Conservation (phyloP, 768 basidiomycete genomes). For the Lactarius hatsudake region DNA sequence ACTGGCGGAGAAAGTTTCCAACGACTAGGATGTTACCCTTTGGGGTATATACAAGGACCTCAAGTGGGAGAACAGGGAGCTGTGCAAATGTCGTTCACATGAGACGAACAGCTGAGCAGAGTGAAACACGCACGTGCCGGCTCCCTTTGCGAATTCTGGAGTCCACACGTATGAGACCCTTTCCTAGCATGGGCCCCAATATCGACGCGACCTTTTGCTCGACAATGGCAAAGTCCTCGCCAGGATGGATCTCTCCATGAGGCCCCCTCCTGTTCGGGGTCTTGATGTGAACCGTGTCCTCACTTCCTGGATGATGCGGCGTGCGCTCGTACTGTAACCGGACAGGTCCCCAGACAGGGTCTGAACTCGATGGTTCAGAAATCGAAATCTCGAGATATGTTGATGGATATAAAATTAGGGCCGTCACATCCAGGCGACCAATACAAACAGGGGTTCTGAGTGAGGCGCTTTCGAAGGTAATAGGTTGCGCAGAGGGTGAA, state of each 20-base stretch:
- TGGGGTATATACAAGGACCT: slow-evolving; percentile 88
- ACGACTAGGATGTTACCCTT: slow-evolving; percentile 89
- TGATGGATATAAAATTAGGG: slow-evolving; percentile 81
- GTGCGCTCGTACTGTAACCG: slow-evolving; percentile 70
- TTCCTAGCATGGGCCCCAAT: slow-evolving; percentile 81
- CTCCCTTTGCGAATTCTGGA: slow-evolving; percentile 67
- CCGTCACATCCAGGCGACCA: slow-evolving; percentile 77
- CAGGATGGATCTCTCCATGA: slow-evolving; percentile 52
- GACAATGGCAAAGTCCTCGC: slow-evolving; percentile 77
- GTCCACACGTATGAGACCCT: slow-evolving; percentile 78
- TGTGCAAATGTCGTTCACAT: slow-evolving; percentile 35
- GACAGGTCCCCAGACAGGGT: slow-evolving; percentile 66
- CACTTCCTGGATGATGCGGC: slow-evolving; percentile 42
- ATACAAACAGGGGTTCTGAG: slow-evolving; percentile 88
- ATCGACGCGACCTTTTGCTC: slow-evolving; percentile 81
- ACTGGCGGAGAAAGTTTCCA: slow-evolving; percentile 67
- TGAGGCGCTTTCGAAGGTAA: slow-evolving; percentile 56
- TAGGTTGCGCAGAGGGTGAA: slow-evolving; percentile 20
- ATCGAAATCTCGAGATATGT: slow-evolving; percentile 53
- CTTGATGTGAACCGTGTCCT: slow-evolving; percentile 78
- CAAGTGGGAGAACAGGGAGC: slow-evolving; percentile 80
- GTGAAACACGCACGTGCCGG: slow-evolving; percentile 51
- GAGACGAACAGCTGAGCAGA: slow-evolving; percentile 23
- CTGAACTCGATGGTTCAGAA: slow-evolving; percentile 33
- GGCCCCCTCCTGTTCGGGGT: slow-evolving; percentile 52